Evolutionary conservation across 148 eudicot genomes (phyloP).

Genomic region (Nepenthes mirabilis): DNA sequence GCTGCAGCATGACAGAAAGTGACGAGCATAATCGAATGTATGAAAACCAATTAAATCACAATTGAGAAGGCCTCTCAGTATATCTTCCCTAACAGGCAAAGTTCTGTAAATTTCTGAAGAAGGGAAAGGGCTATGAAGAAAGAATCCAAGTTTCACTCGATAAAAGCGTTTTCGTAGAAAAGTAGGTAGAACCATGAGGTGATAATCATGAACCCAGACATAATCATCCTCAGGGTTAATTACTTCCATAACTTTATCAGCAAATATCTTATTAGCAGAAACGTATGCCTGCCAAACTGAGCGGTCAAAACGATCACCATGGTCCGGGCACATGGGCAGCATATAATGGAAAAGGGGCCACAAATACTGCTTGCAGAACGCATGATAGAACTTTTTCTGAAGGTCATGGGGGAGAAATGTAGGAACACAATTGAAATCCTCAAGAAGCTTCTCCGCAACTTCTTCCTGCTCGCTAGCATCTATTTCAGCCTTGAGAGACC

Average conservation of each 20-base stretch:
- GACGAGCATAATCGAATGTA: conserved; percentile 74
- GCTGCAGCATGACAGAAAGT: conserved; percentile 69
- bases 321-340: conserved; percentile 65
- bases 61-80: conserved; percentile 56
- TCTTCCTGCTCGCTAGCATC: conserved; percentile 56
- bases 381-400: conserved; percentile 40
- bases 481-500: conserved; percentile 52
- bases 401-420: conserved; percentile 52
- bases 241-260: conserved; percentile 70
- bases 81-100: conserved; percentile 66
- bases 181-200: conserved; percentile 60
- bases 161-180: conserved; percentile 54
- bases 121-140: conserved; percentile 72
- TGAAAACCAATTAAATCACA: conserved; percentile 69
- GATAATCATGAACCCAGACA: conserved; percentile 75
- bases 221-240: conserved; percentile 62
- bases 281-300: conserved; percentile 69
- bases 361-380: conserved; percentile 63
- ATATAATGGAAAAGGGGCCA: conserved; percentile 87
- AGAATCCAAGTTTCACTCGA: conserved; percentile 63
- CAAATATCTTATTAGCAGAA: conserved; percentile 60
- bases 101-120: conserved; percentile 70
- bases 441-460: conserved; percentile 45
- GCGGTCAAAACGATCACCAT: conserved; percentile 74
- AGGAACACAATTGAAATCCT: conserved; percentile 56